phyloP scores from a whole-genome alignment of 495 filamentous ascomycete genomes.

The Podospora fimiseda region DNA sequence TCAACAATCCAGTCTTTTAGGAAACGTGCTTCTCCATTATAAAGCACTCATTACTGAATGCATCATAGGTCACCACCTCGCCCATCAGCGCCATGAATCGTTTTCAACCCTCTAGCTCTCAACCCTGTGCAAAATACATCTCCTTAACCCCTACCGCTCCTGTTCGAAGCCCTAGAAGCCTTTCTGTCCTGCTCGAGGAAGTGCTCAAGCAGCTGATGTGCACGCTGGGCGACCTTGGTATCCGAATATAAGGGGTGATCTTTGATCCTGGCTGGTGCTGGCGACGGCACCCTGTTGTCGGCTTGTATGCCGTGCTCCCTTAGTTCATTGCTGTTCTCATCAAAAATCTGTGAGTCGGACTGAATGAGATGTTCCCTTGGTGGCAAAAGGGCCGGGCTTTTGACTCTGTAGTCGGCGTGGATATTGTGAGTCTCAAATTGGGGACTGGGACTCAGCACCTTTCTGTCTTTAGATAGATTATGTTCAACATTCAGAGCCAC shows the following conservation, averaged over 20 bases:
- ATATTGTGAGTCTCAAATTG: constrained; percentile 12
- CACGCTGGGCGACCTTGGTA: constrained; percentile 12
- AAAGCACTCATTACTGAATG: neutral
- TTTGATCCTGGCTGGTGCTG: neutral
- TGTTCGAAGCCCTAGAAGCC: neutral
- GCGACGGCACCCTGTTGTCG: constrained; percentile 8
- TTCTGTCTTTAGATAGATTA: constrained; percentile 9
- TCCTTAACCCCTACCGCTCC: neutral
- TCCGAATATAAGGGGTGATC: constrained; percentile 10
- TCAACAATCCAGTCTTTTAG: neutral
- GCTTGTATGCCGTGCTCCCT: constrained; percentile 4
- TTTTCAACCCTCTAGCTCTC: no score
- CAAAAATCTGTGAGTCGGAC: constrained; percentile 3
- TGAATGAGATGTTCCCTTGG: constrained; percentile 10
- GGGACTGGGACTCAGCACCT: constrained; percentile 11
- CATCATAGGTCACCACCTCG: no score
- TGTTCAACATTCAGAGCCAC: constrained; percentile 8
- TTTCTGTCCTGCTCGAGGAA: constrained; percentile 17
- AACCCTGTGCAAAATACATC: neutral
- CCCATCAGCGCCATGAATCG: no score
- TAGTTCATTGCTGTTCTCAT: neutral
- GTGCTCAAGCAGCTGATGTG: constrained; percentile 18
- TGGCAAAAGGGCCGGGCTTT: constrained; percentile 3
- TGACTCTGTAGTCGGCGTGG: constrained; percentile 10
- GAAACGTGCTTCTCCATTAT: neutral